A percentile compares a stretch with the other conserved stretches of the same genome.
phyloP scores from a whole-genome alignment of 306 rosid species.

The Pachyrhizus erosus region DNA sequence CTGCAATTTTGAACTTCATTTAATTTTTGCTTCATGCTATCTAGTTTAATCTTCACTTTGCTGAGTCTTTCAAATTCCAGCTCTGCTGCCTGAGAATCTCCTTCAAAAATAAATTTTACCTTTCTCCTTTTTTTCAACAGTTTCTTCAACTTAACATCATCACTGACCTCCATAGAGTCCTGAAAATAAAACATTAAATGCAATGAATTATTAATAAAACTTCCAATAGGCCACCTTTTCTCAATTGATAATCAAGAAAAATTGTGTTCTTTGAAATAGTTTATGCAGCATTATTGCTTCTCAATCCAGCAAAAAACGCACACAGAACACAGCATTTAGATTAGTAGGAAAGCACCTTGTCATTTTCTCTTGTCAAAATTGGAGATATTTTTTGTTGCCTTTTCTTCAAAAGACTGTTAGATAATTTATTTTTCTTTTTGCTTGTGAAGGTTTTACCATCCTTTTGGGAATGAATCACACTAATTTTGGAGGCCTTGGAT shows the following conservation, averaged over 20 bases:
- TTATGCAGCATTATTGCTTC: not conserved
- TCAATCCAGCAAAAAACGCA: not conserved
- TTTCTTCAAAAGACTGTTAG: conserved; percentile 44
- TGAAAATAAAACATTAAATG: conserved; percentile 42
- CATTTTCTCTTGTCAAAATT: conserved; percentile 39
- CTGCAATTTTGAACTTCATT: conserved; percentile 48
- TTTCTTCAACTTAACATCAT: conserved; percentile 78
- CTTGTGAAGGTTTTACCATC: conserved; percentile 25
- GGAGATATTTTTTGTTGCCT: conserved; percentile 51
- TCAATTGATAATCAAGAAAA: not conserved
- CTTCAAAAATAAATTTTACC: conserved; percentile 45
- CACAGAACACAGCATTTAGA: conserved; percentile 16
- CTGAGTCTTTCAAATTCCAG: conserved; percentile 75
- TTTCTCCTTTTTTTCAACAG: conserved; percentile 62
- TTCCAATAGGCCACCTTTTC: not conserved
- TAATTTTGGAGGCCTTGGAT: conserved; percentile 49
- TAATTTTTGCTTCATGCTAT: conserved; percentile 59
- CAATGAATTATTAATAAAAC: not conserved
- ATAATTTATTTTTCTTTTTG: conserved; percentile 51
- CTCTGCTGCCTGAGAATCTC: conserved; percentile 58
- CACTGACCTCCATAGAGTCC: conserved; percentile 63
- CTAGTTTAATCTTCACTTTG: conserved; percentile 59
- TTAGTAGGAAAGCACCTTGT: conserved; percentile 52
- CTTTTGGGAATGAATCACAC: conserved; percentile 36
- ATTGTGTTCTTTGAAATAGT: not conserved